Evolutionary conservation across 495 filamentous ascomycete genomes (phyloP).

Genomic region (Pyronema domesticum): DNA sequence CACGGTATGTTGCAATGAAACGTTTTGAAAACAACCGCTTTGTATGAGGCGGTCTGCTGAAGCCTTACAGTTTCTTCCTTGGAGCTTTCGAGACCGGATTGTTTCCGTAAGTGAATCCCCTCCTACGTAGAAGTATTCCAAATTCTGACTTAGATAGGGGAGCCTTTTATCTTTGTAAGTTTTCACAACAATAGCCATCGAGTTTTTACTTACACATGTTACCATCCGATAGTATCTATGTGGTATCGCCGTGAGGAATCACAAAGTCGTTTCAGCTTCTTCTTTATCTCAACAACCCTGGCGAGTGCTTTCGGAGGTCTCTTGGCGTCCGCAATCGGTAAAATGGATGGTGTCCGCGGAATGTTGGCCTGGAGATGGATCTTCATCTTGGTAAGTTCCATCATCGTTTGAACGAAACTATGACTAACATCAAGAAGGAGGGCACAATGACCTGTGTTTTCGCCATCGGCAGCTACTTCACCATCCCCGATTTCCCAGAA

Average conservation of each 20-base stretch:
- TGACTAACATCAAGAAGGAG: conserved; percentile 35
- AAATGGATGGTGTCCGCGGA: conserved; percentile 39
- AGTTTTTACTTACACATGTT: conserved; percentile 8
- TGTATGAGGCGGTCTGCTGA: neutral
- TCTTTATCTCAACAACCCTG: conserved; percentile 67
- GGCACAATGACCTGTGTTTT: conserved; percentile 55
- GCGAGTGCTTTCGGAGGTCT: conserved; percentile 79
- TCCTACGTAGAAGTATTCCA: conserved; percentile 31
- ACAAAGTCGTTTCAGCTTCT: conserved; percentile 76
- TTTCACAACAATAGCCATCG: neutral
- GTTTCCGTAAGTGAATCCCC: conserved; percentile 31
- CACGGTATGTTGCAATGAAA: conserved; percentile 37
- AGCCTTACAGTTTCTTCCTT: neutral
- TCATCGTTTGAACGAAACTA: conserved; percentile 2
- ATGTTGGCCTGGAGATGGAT: conserved; percentile 81
- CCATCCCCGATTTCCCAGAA: conserved; percentile 62
- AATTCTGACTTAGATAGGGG: conserved; percentile 20
- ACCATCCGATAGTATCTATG: conserved; percentile 34
- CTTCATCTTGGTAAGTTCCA: conserved; percentile 32
- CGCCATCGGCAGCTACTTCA: conserved; percentile 52
- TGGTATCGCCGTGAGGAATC: conserved; percentile 82
- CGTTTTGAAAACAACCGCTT: conserved; percentile 35
- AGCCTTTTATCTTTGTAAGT: conserved; percentile 47
- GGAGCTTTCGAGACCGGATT: conserved; percentile 78
- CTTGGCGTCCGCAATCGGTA: conserved; percentile 65